phyloP scores from a whole-genome alignment of 176 grass and related monocot genomes.

The Hordeum vulgare region DNA sequence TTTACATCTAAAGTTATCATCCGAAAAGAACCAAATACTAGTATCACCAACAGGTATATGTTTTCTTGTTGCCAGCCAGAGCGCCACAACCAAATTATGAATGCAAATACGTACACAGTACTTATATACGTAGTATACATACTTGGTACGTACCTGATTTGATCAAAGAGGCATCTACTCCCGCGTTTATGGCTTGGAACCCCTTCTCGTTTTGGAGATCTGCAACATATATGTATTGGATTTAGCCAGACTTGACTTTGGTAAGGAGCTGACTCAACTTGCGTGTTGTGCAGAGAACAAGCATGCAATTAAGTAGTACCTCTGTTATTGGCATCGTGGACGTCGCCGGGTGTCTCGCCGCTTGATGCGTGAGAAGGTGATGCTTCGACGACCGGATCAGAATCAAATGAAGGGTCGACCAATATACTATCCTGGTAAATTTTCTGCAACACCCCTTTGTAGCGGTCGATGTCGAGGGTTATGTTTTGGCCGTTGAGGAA shows the following conservation, averaged over 20 bases:
- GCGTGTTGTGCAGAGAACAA: neutral
- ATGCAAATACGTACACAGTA: neutral
- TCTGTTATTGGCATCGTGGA: neutral
- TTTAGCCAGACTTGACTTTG: neutral
- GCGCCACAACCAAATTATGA: neutral
- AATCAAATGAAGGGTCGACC: no score
- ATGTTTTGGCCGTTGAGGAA: constrained; percentile 58
- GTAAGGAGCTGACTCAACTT: neutral
- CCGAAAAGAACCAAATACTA: no score
- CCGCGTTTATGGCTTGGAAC: neutral
- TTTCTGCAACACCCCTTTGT: constrained; percentile 26
- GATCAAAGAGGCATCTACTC: neutral
- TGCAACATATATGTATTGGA: neutral
- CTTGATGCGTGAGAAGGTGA: neutral
- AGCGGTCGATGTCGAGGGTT: constrained; percentile 47
- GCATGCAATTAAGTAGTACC: neutral
- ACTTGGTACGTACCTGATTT: neutral
- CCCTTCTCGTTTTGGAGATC: neutral
- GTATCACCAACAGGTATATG: no score
- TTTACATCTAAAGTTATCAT: no score
- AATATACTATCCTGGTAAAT: constrained; percentile 1
- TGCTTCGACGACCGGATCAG: neutral
- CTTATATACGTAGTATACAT: no score
- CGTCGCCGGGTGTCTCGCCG: neutral
- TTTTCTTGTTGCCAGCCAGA: no score